Evolutionary conservation across 208 protist species (phyloP).

Genomic region (Angomonas ambiguus): DNA sequence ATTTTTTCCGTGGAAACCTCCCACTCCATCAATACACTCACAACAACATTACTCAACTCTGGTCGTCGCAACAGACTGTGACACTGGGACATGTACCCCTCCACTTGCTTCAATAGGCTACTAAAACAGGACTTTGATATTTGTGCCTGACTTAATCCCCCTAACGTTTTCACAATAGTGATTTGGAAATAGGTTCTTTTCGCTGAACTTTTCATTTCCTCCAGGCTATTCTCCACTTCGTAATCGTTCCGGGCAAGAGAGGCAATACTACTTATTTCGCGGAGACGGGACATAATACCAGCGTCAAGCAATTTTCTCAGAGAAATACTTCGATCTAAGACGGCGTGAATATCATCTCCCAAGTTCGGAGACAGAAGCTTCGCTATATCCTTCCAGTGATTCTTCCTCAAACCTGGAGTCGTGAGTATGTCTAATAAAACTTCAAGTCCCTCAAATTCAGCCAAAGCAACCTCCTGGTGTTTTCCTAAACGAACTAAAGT

Average conservation of each 20-base stretch:
- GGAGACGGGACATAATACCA: slow-evolving; percentile 51
- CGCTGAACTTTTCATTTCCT: slow-evolving; percentile 82
- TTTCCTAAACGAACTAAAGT: slow-evolving; percentile 67
- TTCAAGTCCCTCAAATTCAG: slow-evolving; percentile 72
- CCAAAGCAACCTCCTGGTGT: slow-evolving; percentile 74
- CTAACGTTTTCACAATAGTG: slow-evolving; percentile 1
- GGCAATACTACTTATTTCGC: slow-evolving; percentile 52
- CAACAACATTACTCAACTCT: slow-evolving; percentile 47
- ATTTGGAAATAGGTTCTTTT: slow-evolving; percentile 75
- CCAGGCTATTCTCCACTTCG: slow-evolving; percentile 63
- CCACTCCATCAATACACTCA: slow-evolving; percentile 69
- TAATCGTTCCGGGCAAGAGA: slow-evolving; percentile 71
- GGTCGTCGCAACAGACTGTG: slow-evolving; percentile 38
- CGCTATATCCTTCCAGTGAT: slow-evolving; percentile 86
- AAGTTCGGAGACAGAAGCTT: slow-evolving; percentile 45
- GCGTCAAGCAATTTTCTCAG: slow-evolving; percentile 61
- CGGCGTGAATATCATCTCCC: slow-evolving; percentile 37
- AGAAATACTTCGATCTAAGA: slow-evolving; percentile 51
- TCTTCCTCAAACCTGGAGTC: slow-evolving; percentile 72
- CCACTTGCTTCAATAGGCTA: slow-evolving; percentile 22
- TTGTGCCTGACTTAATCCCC: neutral
- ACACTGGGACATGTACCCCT: slow-evolving; percentile 53
- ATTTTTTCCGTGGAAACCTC: slow-evolving; percentile 60
- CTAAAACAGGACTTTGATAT: neutral
- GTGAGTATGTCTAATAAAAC: slow-evolving; percentile 67